Percentiles rank a stretch among this genome's conserved stretches.
Conservation (phyloP, 768 basidiomycete species). For the Neoboletus brunneissimus region DNA sequence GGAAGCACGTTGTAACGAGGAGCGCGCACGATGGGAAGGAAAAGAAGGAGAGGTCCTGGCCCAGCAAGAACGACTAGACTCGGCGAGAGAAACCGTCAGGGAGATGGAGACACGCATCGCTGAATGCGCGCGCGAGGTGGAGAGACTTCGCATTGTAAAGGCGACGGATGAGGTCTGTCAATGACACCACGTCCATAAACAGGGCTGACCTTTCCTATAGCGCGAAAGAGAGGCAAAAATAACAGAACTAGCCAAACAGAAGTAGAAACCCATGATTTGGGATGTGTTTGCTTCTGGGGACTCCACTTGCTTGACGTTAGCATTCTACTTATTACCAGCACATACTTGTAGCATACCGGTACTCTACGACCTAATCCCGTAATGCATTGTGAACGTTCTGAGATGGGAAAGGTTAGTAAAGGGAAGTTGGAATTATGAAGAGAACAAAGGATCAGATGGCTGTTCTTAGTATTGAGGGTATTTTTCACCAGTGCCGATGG, state of each 20-base stretch:
- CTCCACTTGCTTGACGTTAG: background rate
- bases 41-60: conserved; percentile 47
- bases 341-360: background rate
- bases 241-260: conserved; percentile 31
- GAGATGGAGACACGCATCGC: conserved; percentile 61
- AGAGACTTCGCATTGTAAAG: conserved; percentile 60
- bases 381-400: background rate
- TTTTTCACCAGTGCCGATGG: conserved; percentile 34
- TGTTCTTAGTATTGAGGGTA: conserved; percentile 32
- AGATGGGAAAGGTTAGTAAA: conserved; percentile 12
- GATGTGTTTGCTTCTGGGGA: too few relatives aligned
- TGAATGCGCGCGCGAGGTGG: conserved; percentile 73
- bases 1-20: conserved; percentile 44
- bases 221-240: conserved; percentile 57
- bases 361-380: background rate
- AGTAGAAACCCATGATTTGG: background rate
- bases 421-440: background rate
- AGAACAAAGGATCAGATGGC: conserved; percentile 28
- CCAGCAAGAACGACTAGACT: conserved; percentile 48
- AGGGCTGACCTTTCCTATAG: conserved; percentile 23
- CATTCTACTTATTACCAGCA: background rate
- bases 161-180: conserved; percentile 58
- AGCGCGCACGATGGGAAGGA: conserved; percentile 57
- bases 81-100: conserved; percentile 49
- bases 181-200: conserved; percentile 2